Conservation (phyloP, 1,284 basidiomycete species). For the Ceratobasidium sp. region DNA sequence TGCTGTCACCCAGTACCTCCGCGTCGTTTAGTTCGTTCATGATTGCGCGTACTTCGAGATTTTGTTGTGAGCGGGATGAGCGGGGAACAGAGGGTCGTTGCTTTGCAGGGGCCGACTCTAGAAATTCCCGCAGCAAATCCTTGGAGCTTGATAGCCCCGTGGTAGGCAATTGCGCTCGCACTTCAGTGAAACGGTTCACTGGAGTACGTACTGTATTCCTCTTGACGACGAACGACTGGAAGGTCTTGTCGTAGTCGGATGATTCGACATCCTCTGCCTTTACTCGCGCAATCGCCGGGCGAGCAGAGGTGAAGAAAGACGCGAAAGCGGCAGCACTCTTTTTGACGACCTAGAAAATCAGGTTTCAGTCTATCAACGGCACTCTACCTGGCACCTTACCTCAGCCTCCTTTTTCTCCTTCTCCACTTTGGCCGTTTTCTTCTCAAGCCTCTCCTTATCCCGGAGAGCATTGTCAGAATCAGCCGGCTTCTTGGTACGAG, state of each 20-base stretch:
- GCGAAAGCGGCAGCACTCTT: conserved; percentile 81
- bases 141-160: not conserved
- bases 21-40: conserved; percentile 75
- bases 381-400: conserved; percentile 37
- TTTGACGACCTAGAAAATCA: conserved; percentile 62
- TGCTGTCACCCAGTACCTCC: conserved; percentile 77
- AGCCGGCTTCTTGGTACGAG: conserved; percentile 61
- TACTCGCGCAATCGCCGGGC: conserved; percentile 56
- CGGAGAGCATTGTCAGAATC: conserved; percentile 74
- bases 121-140: conserved; percentile 11
- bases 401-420: conserved; percentile 78
- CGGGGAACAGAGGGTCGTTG: conserved; percentile 39
- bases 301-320: conserved; percentile 71
- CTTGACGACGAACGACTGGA: conserved; percentile 82
- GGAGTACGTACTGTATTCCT: conserved; percentile 79
- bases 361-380: not conserved
- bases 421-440: conserved; percentile 72
- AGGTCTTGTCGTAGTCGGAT: conserved; percentile 78
- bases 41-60: conserved; percentile 66
- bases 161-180: not conserved
- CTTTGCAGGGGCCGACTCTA: conserved; percentile 23
- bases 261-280: conserved; percentile 51
- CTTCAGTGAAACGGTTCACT: conserved; percentile 68
- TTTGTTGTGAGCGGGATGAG: conserved; percentile 57
- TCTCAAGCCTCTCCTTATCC: conserved; percentile 76